Evolutionary conservation across 768 basidiomycete species (phyloP), one percentile per base, ranked within the genome.

Genomic region (Lactarius pseudohatsudake): DNA sequence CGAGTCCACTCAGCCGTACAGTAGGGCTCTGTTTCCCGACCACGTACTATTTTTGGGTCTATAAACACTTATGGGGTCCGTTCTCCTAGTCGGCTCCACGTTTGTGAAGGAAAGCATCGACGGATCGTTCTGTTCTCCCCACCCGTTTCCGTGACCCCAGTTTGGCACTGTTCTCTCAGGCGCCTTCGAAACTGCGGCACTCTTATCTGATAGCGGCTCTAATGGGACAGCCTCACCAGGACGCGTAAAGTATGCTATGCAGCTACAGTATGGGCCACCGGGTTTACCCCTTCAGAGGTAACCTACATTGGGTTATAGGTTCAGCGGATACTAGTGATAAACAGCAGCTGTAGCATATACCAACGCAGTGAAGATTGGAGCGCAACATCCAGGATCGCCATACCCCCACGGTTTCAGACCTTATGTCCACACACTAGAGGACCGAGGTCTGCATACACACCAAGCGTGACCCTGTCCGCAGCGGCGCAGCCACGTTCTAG

Each of bases 161-260:
- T 26, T 26, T 77, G 65, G 60, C 74, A 79, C 62, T 74, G 26
- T 74, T 11, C 68, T 62, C 78, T 72, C 77, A 0, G 78, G 75
- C 4, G 70, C 71, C 15, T 74, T 74, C 9, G 65, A 70, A n/a
- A 76, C 76, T 6, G 81, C 78, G 2, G 77, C 69, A 64, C 87
- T 88, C 8, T 83, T 78, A 34, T 85, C 80, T 0, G 78, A 75
- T 6, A 88, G 75, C 2, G 87, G 81, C 9, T 79, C 80, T 9
- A 89, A 81, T 1, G 80, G 64, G 43, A 81, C 76, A 2, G 79
- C 78, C 72, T 87, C 81, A 8, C 82, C 84, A 0, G 88, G 88
- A 26, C 89, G 80, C 0, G 82, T 85, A 76, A 90, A 89, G 75
- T 83, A 90, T 0, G 87, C 88, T 13, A 89, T 76, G 5, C 36